Base-by-base conservation (phyloP, 768 basidiomycete genomes). In the Sarcodon sp. region DNA sequence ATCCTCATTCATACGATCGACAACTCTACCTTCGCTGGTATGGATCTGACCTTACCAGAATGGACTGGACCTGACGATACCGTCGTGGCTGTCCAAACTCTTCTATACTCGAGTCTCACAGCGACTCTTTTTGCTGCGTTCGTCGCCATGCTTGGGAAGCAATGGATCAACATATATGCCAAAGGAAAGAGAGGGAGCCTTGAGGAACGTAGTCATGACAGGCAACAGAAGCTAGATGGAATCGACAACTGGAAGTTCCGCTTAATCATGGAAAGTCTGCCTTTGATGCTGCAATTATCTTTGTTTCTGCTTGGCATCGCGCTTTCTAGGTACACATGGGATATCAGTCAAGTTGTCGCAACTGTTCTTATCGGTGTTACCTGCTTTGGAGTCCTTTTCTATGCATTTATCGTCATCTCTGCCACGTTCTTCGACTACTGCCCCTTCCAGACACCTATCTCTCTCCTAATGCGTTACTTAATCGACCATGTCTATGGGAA, bases 61-160 rank as follows among this genome's bases (percentile, higher is more conserved):
- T 51, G 51, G 52, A 39, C 52, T 33, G 57, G 55, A n/a, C 58
- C 57, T 35, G 43, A 52, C 32, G 45, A 44, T 10, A 48, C 48
- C 6, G 35, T 46, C 11, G 45, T 60, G 21, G 53, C 50, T 35
- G 45, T 53, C 21, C 58, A 59, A 35, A 44, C 47, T 5, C 48
- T 58, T n/a, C 50, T 56, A 33, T 58, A 59, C 35, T 49, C 55
- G 4, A 54, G 55, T 41, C 27, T 58, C 13, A 43, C 58, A 8
- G 48, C 55, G 6, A 59, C 55, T 35, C 47, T 58, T n/a, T 52
- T 58, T 12, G 55, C 58, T 16, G 57, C 57, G 8, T 47, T 59
- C 33, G 58, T 57, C 1, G 57, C 57, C 35, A 48, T 53, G 31
- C 43, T 53, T n/a, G 52, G 52, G 7, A 53, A 53, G 27, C 52